These are phyloP conservation scores for Cytidiella melzeri DNA, from an alignment of 768 basidiomycete species.

Conservation along the genomic window DNA sequence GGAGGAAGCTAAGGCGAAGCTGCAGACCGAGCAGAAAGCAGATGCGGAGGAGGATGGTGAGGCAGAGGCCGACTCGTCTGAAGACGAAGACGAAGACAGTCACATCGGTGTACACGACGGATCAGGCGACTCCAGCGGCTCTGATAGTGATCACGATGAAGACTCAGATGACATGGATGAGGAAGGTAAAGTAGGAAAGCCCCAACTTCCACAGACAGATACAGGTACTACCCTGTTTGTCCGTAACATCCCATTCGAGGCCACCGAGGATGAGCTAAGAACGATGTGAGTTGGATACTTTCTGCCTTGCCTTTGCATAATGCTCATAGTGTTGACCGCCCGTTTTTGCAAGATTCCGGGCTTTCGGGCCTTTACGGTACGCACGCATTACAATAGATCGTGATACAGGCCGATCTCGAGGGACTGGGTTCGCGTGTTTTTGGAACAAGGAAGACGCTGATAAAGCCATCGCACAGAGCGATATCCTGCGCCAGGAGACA, in stretches of 20 bases:
- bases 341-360: slow-evolving; percentile 62
- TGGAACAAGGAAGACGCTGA: slow-evolving; percentile 92
- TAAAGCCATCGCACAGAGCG: slow-evolving; percentile 75
- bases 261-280: slow-evolving; percentile 89
- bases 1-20: slow-evolving; percentile 69
- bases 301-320: too few species aligned
- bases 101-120: slow-evolving; percentile 38
- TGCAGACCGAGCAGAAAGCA: slow-evolving; percentile 32
- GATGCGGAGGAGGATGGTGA: slow-evolving; percentile 31
- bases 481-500: slow-evolving; percentile 61
- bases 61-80: slow-evolving; percentile 19
- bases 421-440: slow-evolving; percentile 96
- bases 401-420: slow-evolving; percentile 79
- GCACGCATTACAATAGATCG: slow-evolving; percentile 85
- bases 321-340: background rate
- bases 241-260: slow-evolving; percentile 87
- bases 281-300: slow-evolving; percentile 51
- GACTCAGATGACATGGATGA: slow-evolving; percentile 23
- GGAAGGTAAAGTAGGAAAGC: slow-evolving; percentile 43
- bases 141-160: slow-evolving; percentile 27
- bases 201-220: slow-evolving; percentile 76
- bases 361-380: slow-evolving; percentile 90
- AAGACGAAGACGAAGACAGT: slow-evolving; percentile 29
- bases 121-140: slow-evolving; percentile 28
- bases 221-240: slow-evolving; percentile 90